Conservation (phyloP, 108 stramenopile genomes). For the Nannochloropsis gaditana region DNA sequence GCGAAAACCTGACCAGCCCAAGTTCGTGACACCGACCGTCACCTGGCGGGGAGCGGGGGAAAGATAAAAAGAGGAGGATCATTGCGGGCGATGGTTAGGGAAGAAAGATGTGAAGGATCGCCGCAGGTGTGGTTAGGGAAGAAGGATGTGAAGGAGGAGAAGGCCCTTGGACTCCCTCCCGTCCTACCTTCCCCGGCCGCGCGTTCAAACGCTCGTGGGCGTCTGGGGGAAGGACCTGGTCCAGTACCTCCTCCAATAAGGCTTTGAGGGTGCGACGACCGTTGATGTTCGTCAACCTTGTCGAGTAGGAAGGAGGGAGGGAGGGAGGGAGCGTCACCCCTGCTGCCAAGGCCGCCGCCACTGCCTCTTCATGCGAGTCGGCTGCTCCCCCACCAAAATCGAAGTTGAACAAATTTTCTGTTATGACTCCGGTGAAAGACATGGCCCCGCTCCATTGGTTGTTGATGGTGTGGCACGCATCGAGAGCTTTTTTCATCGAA, state of each 20-base stretch:
- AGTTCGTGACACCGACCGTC: neutral
- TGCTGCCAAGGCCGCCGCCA: constrained; percentile 2
- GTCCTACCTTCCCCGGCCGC: neutral
- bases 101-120: too few species aligned
- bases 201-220: neutral
- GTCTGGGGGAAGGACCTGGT: neutral
- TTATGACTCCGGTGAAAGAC: neutral
- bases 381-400: neutral
- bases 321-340: neutral
- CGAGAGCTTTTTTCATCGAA: neutral
- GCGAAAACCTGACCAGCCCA: neutral
- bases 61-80: neutral
- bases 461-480: constrained; percentile 14
- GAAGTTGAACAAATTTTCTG: neutral
- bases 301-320: neutral
- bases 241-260: neutral
- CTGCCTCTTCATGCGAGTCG: neutral
- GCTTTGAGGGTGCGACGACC: neutral
- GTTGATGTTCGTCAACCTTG: neutral
- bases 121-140: too few species aligned
- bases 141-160: too few species aligned
- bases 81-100: too few species aligned
- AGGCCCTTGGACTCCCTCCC: neutral
- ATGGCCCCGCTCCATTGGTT: constrained; percentile 6
- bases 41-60: neutral